A percentile compares a stretch with the other conserved stretches of the same genome.
phyloP scores from a whole-genome alignment of 176 grass and related monocot genomes.

The Leersia perrieri region DNA sequence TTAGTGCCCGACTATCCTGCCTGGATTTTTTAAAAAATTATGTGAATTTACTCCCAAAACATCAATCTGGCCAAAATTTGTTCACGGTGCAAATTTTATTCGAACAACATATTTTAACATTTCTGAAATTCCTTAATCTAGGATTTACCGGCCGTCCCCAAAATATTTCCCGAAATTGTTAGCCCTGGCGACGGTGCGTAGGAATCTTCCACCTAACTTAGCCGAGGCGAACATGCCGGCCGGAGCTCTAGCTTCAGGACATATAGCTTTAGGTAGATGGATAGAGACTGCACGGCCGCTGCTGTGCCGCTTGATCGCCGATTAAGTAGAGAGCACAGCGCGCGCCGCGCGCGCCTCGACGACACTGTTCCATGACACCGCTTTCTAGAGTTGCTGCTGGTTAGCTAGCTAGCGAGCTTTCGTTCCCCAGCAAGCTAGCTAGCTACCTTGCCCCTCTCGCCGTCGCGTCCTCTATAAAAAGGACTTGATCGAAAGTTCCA shows the following conservation, averaged over 20 bases:
- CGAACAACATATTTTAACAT: too few species aligned
- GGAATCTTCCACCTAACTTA: constrained; percentile 42
- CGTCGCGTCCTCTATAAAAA: constrained; percentile 26
- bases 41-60: too few species aligned
- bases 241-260: too few species aligned
- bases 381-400: constrained; percentile 7
- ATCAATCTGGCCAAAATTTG: too few species aligned
- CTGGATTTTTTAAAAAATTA: too few species aligned
- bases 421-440: not conserved
- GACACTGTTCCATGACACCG: constrained; percentile 28
- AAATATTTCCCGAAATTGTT: too few species aligned
- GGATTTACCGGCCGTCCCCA: too few species aligned
- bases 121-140: too few species aligned
- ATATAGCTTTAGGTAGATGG: not conserved
- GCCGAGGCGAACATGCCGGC: too few species aligned
- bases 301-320: not conserved
- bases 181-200: not conserved
- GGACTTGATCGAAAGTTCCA: not conserved
- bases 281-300: not conserved
- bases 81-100: too few species aligned
- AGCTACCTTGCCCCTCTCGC: not conserved
- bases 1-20: too few species aligned
- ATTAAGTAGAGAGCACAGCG: not conserved
- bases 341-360: too few species aligned
- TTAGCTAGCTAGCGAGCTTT: not conserved